These are phyloP conservation scores for Penicillium fuscoglaucum DNA, from an alignment of 2,329 filamentous ascomycete species.

Conservation along the genomic window DNA sequence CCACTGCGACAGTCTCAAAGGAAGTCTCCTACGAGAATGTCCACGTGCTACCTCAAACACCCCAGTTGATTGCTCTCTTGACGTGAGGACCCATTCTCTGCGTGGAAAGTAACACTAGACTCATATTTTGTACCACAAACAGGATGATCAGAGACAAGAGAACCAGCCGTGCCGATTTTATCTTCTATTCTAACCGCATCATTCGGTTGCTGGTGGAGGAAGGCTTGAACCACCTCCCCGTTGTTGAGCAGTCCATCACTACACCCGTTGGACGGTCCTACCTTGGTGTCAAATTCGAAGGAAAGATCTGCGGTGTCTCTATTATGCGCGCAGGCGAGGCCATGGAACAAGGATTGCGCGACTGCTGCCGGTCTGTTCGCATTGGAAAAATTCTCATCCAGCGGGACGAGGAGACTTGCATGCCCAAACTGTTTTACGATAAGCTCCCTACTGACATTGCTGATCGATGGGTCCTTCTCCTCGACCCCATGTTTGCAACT, in stretches of 20 bases:
- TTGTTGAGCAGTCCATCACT: conserved; percentile 82
- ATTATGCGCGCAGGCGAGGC: conserved; percentile 98
- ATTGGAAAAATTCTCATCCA: conserved; percentile 99
- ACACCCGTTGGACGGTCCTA: conserved; percentile 89
- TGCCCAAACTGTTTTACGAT: conserved; percentile 94
- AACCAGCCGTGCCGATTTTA: conserved; percentile 92
- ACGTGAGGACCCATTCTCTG: conserved; percentile 66
- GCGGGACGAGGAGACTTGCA: conserved; percentile 88
- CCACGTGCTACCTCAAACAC: conserved; percentile 85
- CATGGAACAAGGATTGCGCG: conserved; percentile 94
- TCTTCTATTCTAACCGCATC: conserved; percentile 98
- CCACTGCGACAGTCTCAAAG: conserved; percentile 84
- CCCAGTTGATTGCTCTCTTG: conserved; percentile 93
- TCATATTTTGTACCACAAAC: conserved; percentile 18
- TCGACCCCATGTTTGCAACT: conserved; percentile 99
- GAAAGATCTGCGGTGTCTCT: conserved; percentile 96
- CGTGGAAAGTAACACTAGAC: conserved; percentile 5
- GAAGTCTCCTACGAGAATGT: conserved; percentile 81
- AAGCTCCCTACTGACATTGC: conserved; percentile 94
- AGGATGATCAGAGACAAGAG: conserved; percentile 94
- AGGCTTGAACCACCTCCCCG: conserved; percentile 92
- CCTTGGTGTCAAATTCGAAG: conserved; percentile 89
- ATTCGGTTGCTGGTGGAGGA: conserved; percentile 96
- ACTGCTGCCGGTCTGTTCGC: conserved; percentile 95
- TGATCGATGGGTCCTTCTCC: conserved; percentile 84